Evolutionary conservation across 768 basidiomycete genomes (phyloP), one percentile per base, ranked within the genome.

Genomic region (Amanita phalloides): DNA sequence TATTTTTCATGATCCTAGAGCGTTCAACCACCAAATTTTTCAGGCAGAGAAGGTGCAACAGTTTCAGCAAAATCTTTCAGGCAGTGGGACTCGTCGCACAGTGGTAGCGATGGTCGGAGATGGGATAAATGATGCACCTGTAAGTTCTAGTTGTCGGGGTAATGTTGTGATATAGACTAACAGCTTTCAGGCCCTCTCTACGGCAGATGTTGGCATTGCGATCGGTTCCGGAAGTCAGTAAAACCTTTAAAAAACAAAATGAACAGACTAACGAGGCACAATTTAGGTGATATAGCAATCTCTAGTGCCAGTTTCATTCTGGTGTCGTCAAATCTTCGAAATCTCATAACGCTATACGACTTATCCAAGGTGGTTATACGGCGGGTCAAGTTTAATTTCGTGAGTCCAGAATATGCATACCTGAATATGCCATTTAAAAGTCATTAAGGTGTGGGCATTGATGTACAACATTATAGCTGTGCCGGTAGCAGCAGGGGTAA

Each of bases 271-370:
- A 48, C 54, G 14, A 62, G 48, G 48, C 47, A 33, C 48, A 52
- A 36, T 58, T 33, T 23, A 51, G 71, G 78, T 53, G 82, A 86
- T 45, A 74, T 87, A 35, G 85, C 87, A 1, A 73, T 89, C 45
- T 84, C 85, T 1, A 86, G 83, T 53, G 86, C 89, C 26, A 79
- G 84, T 45, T 93, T 93, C 62, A 78, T 90, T 49, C 71, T 93
- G 4, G 69, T 93, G 10, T 80, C 82, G 1, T 82, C 83, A 9
- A 74, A 85, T 54, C 74, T 91, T 4, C 62, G 67, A 23, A 70
- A 77, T 47, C 64, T 91, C 35, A 61, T 82, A 32, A 81, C 78
- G 0, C 65, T 91, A 37, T 71, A 75, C 23, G 73, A 81, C 55
- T 69, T 91, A 30, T 85, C 88, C 3, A 65, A 71, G 17, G 77